phyloP scores from a whole-genome alignment of 208 protist species.

The Leishmania mexicana region DNA sequence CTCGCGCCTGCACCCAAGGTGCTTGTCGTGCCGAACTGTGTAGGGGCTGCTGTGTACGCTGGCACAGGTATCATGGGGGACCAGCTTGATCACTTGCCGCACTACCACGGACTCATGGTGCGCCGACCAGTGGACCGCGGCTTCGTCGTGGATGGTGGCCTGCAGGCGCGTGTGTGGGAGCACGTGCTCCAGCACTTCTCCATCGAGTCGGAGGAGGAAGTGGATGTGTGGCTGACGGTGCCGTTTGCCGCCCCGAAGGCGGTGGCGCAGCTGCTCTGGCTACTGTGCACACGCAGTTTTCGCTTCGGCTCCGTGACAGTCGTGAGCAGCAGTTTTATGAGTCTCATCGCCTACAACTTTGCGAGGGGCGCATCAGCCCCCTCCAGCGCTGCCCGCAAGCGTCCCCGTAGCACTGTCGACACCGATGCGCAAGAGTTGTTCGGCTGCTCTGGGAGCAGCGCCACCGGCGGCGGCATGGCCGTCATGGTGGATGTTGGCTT shows the following conservation, averaged over 20 bases:
- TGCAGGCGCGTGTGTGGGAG: conserved; percentile 81
- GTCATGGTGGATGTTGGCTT: conserved; percentile 81
- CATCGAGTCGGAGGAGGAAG: conserved; percentile 56
- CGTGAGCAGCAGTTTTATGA: conserved; percentile 66
- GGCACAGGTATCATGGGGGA: conserved; percentile 75
- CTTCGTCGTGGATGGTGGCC: conserved; percentile 69
- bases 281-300: conserved; percentile 61
- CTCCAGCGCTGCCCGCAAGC: conserved; percentile 13
- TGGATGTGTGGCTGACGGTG: conserved; percentile 76
- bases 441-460: not conserved
- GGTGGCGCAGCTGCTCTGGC: conserved; percentile 49
- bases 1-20: conserved; percentile 15
- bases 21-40: conserved; percentile 65
- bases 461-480: conserved; percentile 1
- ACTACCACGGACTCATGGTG: conserved; percentile 83
- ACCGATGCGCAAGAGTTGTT: not conserved
- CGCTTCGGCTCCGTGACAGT: conserved; percentile 70
- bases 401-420: not conserved
- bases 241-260: conserved; percentile 66
- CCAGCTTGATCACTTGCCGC: conserved; percentile 60
- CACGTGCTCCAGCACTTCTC: conserved; percentile 71
- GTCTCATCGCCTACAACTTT: conserved; percentile 47
- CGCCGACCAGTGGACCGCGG: conserved; percentile 78
- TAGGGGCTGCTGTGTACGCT: conserved; percentile 63
- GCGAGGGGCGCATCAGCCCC: not conserved